These are phyloP conservation scores for Globisporangium ultimum DNA, from an alignment of 352 stramenopile genomes.

Conservation along the genomic window DNA sequence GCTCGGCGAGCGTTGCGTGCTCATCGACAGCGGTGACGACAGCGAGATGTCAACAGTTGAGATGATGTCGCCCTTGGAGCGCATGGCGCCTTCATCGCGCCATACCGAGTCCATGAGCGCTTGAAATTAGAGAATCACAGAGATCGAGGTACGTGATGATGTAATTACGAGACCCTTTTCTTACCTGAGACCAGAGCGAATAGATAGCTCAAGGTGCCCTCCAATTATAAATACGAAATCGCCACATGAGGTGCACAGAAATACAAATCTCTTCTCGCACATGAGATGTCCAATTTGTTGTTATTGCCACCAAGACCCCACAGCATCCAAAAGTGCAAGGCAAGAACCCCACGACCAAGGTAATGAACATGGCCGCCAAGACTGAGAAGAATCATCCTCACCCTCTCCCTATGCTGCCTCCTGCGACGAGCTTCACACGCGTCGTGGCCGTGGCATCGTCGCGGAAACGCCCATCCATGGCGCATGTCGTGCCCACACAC, in stretches of 20 bases:
- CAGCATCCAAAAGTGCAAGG: no score
- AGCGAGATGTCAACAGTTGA: not conserved
- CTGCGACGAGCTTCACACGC: not conserved
- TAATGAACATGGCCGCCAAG: no score
- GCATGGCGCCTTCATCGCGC: not conserved
- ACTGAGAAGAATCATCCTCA: not conserved
- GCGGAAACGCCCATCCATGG: no score
- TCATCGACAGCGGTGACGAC: conserved; percentile 2
- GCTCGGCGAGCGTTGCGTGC: conserved; percentile 27
- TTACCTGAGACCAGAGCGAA: not conserved
- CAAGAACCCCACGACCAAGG: no score
- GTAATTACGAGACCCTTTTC: no score
- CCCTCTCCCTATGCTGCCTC: not conserved
- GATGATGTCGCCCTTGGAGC: not conserved
- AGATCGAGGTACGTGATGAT: no score
- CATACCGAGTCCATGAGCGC: conserved; percentile 4
- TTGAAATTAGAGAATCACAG: not conserved
- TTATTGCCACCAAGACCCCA: no score
- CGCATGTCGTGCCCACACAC: not conserved
- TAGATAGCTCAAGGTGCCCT: not conserved
- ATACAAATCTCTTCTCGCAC: no score
- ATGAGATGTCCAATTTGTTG: no score
- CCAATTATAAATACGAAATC: conserved; percentile 4
- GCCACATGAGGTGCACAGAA: no score
- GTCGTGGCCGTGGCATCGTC: no score